phyloP scores from a whole-genome alignment of 2,329 filamentous ascomycete genomes.

The Podosphaera fusca region DNA sequence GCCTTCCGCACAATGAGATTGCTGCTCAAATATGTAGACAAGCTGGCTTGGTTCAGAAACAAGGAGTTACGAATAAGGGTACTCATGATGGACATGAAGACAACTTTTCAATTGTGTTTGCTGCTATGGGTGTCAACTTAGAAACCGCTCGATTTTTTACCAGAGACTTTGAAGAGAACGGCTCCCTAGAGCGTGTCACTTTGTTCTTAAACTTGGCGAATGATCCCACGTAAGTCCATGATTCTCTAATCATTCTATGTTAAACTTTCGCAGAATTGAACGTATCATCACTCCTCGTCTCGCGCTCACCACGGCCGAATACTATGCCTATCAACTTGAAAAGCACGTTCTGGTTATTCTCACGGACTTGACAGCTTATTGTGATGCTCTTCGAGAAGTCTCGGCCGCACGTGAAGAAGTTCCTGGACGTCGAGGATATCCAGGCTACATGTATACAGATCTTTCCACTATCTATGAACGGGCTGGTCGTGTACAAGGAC shows the following conservation, averaged over 20 bases:
- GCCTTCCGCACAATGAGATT: constrained; percentile 98
- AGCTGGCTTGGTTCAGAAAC: constrained; percentile 60
- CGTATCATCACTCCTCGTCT: constrained; percentile 99
- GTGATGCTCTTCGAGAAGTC: constrained; percentile 94
- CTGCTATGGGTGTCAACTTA: constrained; percentile 99
- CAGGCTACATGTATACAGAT: constrained; percentile 99
- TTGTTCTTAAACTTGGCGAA: constrained; percentile 98
- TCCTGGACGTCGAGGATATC: constrained; percentile 94
- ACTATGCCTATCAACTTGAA: constrained; percentile 98
- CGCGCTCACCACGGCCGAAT: constrained; percentile 91
- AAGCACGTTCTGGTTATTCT: constrained; percentile 99
- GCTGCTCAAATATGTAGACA: constrained; percentile 97
- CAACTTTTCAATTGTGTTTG: constrained; percentile 99
- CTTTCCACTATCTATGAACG: constrained; percentile 99
- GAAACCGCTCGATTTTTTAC: constrained; percentile 98
- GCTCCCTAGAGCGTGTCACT: constrained; percentile 88
- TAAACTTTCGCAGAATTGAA: constrained; percentile 46
- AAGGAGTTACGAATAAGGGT: constrained; percentile 70
- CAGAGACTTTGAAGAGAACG: constrained; percentile 95
- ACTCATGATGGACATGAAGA: constrained; percentile 93
- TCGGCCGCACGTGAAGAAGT: constrained; percentile 97
- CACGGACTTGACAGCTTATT: constrained; percentile 94
- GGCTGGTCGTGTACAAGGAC: constrained; percentile 86
- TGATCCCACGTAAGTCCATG: constrained; percentile 65
- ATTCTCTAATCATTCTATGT: neutral